Evolutionary conservation across 2,329 filamentous ascomycete genomes (phyloP), one percentile per base, ranked within the genome.

Genomic region (Penicillium sp.): DNA sequence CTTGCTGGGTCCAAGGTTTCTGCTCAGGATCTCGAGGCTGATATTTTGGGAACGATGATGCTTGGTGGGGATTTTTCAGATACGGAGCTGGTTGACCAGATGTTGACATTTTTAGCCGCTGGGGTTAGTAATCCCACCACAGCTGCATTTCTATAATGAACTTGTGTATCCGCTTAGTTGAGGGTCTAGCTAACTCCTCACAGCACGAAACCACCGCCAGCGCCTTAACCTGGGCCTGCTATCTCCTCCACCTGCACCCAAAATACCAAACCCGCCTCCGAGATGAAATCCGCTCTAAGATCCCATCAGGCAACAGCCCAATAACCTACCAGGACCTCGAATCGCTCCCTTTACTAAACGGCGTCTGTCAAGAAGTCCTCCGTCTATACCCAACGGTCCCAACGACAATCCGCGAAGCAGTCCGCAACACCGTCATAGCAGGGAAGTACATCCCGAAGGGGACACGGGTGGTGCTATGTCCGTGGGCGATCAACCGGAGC

Each of bases 341-440:
- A 74, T 79, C 79, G 50, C 82, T 93, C 70, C 86, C 88, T 4
- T 92, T 92, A 67, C 83, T 93, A 42, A 86, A 90, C 69, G 90
- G 89, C 29, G 85, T 95, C 11, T 86, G 88, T 69, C 86, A 83
- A 67, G 91, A 96, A 74, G 82, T 87, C 9, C 81, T 94, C 16
- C 74, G 75, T 11, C 66, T 77, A 2, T 74, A 74, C 56, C 74
- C 74, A 5, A 72, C 75, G 0, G 75, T 77, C 2, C 75, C 74
- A 0, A 64, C 63, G 9, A 77, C 76, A 3, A 62, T 72, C 52
- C 76, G 76, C 13, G 69, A 75, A 62, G 64, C 75, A 16, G 63
- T 76, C 20, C 69, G 71, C 37, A 72, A 76, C 59, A 76, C 73
- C 1, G 84, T 79, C 0, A 83, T 96, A 50, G 79, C 82, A 11